Evolutionary conservation across 2,329 filamentous ascomycete genomes (phyloP).

Genomic region (Mollisiaceae sp.): DNA sequence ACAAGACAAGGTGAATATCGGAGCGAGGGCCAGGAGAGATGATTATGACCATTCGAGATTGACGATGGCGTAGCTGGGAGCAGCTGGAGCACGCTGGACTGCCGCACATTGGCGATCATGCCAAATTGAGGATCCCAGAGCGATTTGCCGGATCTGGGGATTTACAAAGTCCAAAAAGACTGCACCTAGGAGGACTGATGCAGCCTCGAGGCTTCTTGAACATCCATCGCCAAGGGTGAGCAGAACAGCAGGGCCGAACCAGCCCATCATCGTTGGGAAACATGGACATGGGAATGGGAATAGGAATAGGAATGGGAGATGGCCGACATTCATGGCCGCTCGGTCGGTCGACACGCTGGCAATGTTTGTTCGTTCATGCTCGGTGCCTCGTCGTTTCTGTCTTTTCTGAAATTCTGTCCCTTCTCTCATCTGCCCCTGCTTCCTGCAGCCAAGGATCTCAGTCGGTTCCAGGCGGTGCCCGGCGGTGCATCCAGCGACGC

Average conservation of each 20-base stretch:
- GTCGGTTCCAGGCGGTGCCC: background rate
- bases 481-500: background rate
- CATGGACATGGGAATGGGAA: background rate
- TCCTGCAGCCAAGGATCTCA: background rate
- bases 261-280: background rate
- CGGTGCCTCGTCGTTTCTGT: background rate
- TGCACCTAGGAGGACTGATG: background rate
- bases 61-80: background rate
- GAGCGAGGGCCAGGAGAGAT: background rate
- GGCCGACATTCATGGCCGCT: background rate
- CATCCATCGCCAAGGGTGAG: background rate
- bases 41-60: background rate
- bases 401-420: background rate
- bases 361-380: background rate
- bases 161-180: background rate
- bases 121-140: background rate
- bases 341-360: conserved; percentile 2
- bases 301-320: background rate
- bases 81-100: background rate
- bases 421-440: conserved; percentile 2
- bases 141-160: background rate
- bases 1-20: background rate
- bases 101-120: background rate
- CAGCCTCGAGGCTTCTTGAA: background rate
- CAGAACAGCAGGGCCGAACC: background rate